Conservation (phyloP, 2,329 filamentous ascomycete species). For the Xylaria sp. region DNA sequence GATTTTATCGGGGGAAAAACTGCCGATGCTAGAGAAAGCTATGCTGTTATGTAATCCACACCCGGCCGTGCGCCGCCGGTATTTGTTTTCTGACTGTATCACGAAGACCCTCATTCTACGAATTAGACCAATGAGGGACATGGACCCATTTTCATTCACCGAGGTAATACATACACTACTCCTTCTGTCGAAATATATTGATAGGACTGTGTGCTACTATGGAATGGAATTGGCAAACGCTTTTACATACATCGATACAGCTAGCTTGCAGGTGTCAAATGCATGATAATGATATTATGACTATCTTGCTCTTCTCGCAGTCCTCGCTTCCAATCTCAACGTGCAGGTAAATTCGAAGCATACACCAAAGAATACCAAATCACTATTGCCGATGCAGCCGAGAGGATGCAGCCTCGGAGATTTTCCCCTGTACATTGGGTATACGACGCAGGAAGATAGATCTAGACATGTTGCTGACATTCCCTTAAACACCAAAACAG, state of each 20-base stretch:
- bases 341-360: no score
- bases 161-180: neutral
- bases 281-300: no score
- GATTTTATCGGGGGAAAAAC: neutral
- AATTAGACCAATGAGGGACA: constrained; percentile 6
- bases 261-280: no score
- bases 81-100: constrained; percentile 5
- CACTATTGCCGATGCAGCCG: neutral
- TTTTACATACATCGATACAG: no score
- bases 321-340: no score
- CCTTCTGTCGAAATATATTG: no score
- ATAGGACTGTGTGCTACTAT: no score
- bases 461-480: neutral
- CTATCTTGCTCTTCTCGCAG: no score
- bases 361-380: neutral
- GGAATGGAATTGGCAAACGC: no score
- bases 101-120: constrained; percentile 17
- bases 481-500: no score
- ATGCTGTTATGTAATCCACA: neutral
- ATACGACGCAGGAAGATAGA: neutral
- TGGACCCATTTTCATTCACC: neutral
- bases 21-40: neutral
- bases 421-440: neutral
- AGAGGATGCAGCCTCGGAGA: neutral
- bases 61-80: neutral